Evolutionary conservation across 768 basidiomycete species (phyloP).

Genomic region (Agaricus blazei): DNA sequence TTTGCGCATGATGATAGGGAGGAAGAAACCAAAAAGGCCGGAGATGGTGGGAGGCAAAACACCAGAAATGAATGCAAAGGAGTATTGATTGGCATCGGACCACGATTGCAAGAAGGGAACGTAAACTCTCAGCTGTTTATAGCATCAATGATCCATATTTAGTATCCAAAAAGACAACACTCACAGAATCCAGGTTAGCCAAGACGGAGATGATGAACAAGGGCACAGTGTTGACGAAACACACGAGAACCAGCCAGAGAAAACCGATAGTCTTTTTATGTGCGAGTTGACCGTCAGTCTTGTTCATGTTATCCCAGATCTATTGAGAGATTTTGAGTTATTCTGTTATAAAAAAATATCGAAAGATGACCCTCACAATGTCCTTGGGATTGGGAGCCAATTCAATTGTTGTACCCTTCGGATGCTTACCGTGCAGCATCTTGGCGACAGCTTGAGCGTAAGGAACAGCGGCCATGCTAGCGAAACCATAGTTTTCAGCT

Average conservation of each 20-base stretch:
- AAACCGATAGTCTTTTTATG: constrained; percentile 75
- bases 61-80: constrained; percentile 88
- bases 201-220: constrained; percentile 85
- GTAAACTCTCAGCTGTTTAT: constrained; percentile 50
- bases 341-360: neutral
- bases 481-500: constrained; percentile 89
- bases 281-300: constrained; percentile 57
- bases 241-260: constrained; percentile 68
- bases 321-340: constrained; percentile 20
- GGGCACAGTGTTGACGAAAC: constrained; percentile 94
- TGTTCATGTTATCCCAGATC: constrained; percentile 91
- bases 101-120: constrained; percentile 75
- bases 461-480: constrained; percentile 82
- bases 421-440: constrained; percentile 59
- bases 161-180: constrained; percentile 17
- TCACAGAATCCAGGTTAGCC: constrained; percentile 82
- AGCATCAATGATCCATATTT: neutral
- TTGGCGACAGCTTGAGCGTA: constrained; percentile 86
- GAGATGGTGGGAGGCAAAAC: constrained; percentile 88
- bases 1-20: constrained; percentile 90
- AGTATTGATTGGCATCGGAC: constrained; percentile 51
- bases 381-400: constrained; percentile 89
- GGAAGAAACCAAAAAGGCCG: constrained; percentile 82
- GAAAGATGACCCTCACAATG: constrained; percentile 46
- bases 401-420: constrained; percentile 65